Conservation (phyloP, 2,329 filamentous ascomycete genomes). For the Neopestalotiopsis clavispora region DNA sequence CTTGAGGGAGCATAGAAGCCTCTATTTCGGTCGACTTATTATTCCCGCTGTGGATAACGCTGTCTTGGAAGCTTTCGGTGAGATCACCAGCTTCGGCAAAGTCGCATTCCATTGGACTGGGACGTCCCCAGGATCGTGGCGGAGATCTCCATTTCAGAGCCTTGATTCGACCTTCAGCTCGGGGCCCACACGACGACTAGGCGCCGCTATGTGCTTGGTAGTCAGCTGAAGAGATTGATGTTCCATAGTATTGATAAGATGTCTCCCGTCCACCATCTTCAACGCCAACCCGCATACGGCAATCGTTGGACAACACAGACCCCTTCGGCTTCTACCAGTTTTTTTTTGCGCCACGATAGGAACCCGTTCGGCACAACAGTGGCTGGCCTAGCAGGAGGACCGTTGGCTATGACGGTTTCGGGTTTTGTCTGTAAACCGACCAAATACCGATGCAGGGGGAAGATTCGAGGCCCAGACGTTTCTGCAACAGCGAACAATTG, state of each 20-base stretch:
- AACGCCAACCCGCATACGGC: not conserved
- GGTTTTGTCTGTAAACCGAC: not conserved
- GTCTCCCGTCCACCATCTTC: not conserved
- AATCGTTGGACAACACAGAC: not conserved
- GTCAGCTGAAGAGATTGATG: constrained; percentile 2
- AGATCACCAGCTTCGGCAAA: constrained; percentile 1
- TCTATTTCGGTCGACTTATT: not conserved
- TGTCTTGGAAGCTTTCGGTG: not conserved
- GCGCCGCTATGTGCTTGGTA: not conserved
- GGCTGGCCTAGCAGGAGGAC: not conserved
- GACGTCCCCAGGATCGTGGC: constrained; percentile 6
- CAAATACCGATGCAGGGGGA: not conserved
- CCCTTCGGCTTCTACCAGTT: not conserved
- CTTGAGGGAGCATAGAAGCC: not conserved
- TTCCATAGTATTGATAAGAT: not conserved
- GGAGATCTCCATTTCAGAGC: constrained; percentile 14
- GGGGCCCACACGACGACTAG: not conserved
- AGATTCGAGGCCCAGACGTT: not conserved
- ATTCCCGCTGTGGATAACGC: not conserved
- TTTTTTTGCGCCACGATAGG: not conserved
- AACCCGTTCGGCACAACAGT: not conserved
- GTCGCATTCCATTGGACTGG: constrained; percentile 4
- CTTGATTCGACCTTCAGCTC: constrained; percentile 12
- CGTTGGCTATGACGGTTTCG: not conserved
- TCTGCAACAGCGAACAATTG: not conserved